phyloP scores from a whole-genome alignment of 2,329 filamentous ascomycete species.

The Alternaria hordeiaustralica region DNA sequence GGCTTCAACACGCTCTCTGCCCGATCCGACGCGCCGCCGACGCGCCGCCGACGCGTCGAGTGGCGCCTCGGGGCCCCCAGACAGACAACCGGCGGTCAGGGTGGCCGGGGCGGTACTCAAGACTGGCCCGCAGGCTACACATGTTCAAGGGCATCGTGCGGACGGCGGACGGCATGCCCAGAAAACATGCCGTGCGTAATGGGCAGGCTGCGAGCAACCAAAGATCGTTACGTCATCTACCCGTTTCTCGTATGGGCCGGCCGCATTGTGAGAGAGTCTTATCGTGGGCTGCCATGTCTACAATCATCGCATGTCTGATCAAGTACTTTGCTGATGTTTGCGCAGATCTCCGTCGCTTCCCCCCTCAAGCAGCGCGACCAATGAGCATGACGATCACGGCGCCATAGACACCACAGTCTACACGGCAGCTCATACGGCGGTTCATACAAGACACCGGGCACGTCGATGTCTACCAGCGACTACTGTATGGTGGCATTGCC shows the following conservation, averaged over 20 bases:
- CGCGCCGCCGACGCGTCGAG: neutral
- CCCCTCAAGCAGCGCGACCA: neutral
- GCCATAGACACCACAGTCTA: neutral
- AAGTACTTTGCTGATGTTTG: neutral
- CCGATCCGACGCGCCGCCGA: neutral
- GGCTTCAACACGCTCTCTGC: neutral
- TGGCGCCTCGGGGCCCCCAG: neutral
- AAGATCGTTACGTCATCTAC: neutral
- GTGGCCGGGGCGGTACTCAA: neutral
- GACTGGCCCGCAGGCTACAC: neutral
- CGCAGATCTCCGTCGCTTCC: neutral
- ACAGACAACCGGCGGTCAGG: neutral
- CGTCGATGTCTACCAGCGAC: conserved; percentile 72
- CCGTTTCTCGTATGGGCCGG: neutral
- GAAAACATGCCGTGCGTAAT: neutral
- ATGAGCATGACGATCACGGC: neutral
- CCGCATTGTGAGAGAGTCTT: neutral
- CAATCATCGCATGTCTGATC: neutral
- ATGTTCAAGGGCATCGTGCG: neutral
- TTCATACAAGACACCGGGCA: neutral
- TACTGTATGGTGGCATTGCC: conserved; percentile 86
- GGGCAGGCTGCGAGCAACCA: neutral
- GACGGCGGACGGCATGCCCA: neutral
- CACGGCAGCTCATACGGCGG: neutral
- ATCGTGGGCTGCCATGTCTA: neutral